Evolutionary conservation across 2,329 filamentous ascomycete species (phyloP), one percentile per base, ranked within the genome.

Genomic region (Pyrenophora teres): DNA sequence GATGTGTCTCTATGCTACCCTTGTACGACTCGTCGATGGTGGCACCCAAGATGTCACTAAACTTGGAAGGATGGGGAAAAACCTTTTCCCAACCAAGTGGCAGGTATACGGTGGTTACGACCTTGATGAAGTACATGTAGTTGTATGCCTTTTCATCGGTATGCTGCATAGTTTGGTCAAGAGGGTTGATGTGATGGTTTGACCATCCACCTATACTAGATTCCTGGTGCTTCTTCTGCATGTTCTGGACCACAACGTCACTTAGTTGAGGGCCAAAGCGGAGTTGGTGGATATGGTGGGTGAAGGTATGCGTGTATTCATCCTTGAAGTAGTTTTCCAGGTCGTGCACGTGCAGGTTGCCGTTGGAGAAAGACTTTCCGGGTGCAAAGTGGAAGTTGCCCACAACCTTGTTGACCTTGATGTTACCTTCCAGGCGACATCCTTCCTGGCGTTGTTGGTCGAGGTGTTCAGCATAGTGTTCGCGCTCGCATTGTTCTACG

Each of bases 51-150:
- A 83, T 76, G 40, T 82, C 78, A 40, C 87, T 80, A 45, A 83
- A 76, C 43, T 76, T 69, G 10, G 43, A 36, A 19, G 71, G 65
- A 12, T 69, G 60, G 15, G 74, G 66, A 25, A 73, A 67, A 25
- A 73, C 63, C 65, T 85, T 84, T 70, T 92, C 87, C 90, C 91
- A 96, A 57, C 92, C 92, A 1, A 99, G 83, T 2, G 94, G 92
- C 21, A 97, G 83, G 73, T 97, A 99, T 1, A 92, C 93, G 1
- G 94, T 99, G 3, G 90, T 91, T 27, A 99, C 94, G 50, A 99
- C 94, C 81, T 99, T 99, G 76, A 99, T 83, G 76, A 99, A 99
- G 80, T 99, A 99, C 91, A 97, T 96, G 76, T 87, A 99, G 80
- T 97, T 99, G 81, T 83, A 97, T 59, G 89, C 89, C 62, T 90